Evolutionary conservation across 345 rosid genomes (phyloP), one percentile per base, ranked within the genome.

Genomic region (Acer campestre): DNA sequence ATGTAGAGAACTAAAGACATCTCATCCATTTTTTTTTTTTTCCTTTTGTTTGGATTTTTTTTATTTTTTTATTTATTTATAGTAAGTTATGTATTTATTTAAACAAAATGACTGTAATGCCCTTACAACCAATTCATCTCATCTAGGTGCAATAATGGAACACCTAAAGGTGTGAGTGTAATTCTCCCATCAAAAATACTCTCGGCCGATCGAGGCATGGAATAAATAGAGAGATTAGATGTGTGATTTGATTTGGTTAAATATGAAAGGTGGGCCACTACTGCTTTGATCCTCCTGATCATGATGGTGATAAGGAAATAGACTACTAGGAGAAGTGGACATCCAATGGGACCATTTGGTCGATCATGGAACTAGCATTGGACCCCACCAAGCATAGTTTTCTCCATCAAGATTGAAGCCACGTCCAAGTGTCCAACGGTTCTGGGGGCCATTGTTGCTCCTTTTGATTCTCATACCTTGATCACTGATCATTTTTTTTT

Each of bases 311-410:
- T 68, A 76, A 79, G 81, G 22, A 35, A 48, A 67, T 76, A 75
- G 80, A 70, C 63, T 49, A 8, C 58, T 9, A 35, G 38, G 51
- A 69, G 69, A 79, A 84, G 61, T 82, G 83, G 49, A 86, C 82
- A 56, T 64, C 69, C 22, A 53, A 51, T 81, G 84, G 88, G 85
- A 10, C 84, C 86, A 29, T 62, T 29, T n/a, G 84, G 86, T 83
- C 82, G 13, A 76, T 73, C 48, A 31, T 61, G 58, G 51, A 58
- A 65, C 62, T 70, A 66, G 74, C 88, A 84, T 7, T 35, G 61
- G 82, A 35, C 73, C 87, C 87, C 85, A 79, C 78, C 1, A 5
- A 38, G 18, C 67, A 25, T 44, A 51, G 16, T 8, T 48, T 18
- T 48, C 70, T 7, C 46, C 61, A 48, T 74, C 62, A 63, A 62